Percentiles rank a stretch among this genome's conserved stretches.
These are phyloP conservation scores for Penicillium subrubescens DNA, from an alignment of 495 filamentous ascomycete genomes.

Conservation along the genomic window DNA sequence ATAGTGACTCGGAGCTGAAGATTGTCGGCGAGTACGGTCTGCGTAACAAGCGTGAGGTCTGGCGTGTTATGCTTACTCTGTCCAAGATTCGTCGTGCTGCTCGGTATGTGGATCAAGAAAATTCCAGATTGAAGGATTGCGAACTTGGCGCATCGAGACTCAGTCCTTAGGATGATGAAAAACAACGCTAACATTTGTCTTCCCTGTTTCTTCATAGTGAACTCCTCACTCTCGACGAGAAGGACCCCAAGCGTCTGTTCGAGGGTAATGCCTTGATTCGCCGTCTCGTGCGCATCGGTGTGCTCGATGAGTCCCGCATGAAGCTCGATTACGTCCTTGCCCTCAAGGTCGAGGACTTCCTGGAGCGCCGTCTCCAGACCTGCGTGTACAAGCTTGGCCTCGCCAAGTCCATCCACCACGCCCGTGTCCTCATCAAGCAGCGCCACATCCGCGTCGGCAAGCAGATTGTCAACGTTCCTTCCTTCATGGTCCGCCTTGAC, in stretches of 20 bases:
- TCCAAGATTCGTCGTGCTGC: conserved; percentile 99
- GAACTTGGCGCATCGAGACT: not conserved
- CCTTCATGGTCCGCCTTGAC: conserved; percentile 98
- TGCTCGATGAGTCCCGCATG: conserved; percentile 99
- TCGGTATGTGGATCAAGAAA: conserved; percentile 64
- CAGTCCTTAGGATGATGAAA: not conserved
- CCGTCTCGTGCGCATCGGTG: conserved; percentile 98
- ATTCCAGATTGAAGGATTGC: not conserved
- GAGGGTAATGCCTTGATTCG: conserved; percentile 99
- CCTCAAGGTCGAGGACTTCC: conserved; percentile 97
- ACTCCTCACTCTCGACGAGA: conserved; percentile 99
- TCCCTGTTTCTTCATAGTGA: conserved; percentile 60
- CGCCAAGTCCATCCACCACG: conserved; percentile 99
- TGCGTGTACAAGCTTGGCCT: conserved; percentile 99
- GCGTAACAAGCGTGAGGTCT: conserved; percentile 99
- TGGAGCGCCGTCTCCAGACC: conserved; percentile 98
- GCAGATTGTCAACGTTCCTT: conserved; percentile 99
- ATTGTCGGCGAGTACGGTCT: conserved; percentile 98
- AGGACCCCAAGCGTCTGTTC: conserved; percentile 99
- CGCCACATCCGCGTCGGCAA: conserved; percentile 99
- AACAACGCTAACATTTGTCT: conserved; percentile 13
- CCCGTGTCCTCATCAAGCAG: conserved; percentile 98
- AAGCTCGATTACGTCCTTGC: conserved; percentile 99
- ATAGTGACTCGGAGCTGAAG: conserved; percentile 98
- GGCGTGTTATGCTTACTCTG: conserved; percentile 97